Evolutionary conservation across 2,329 filamentous ascomycete species (phyloP), one percentile per base, ranked within the genome.

Genomic region (Penicillium sp.): DNA sequence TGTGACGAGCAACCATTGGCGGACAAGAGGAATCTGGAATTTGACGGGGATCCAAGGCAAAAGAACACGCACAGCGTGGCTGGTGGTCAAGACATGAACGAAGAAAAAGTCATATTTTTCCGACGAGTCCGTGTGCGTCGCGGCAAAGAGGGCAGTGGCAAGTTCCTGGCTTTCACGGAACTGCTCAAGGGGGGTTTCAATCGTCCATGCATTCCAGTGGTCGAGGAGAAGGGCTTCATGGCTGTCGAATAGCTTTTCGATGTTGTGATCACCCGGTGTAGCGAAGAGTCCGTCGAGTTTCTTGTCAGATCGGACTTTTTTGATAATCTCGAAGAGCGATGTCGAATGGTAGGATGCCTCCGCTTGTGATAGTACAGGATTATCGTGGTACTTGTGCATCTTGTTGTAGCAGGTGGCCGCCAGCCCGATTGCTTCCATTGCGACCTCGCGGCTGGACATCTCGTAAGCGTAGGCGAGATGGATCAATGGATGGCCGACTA

Each of bases 401-500:
- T 79, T 75, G 61, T 79, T 80, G 71, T 87, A 85, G 70, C 82
- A 85, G 59, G 83, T 85, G 18, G 85, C 77, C 0, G 87, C 81
- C 61, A 96, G 81, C 0, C 86, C 87, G 0, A 99, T 82, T 0
- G 92, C 90, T 79, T 99, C 95, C 77, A 96, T 95, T 50, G 88
- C 93, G 19, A 98, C 74, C 64, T 96, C 94, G 59, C 89, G 89
- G 66, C 85, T 95, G 61, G 90, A 86, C 68, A 98, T 82, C 78
- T 99, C 94, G 71, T 89, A 94, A 10, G 92, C 95, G 72, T 96
- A 97, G n/a, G 87, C 93, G 2, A 99, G 83, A 70, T 98, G 95
- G 59, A 98, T 95, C n/a, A 98, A 81, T 1, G 94, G 91, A 69
- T 97, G 91, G 18, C 89, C 94, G 60, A 96, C 90, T 94, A 64